Conservation (phyloP, 805 yeast species). For the Saccharomycopsis sp. region DNA sequence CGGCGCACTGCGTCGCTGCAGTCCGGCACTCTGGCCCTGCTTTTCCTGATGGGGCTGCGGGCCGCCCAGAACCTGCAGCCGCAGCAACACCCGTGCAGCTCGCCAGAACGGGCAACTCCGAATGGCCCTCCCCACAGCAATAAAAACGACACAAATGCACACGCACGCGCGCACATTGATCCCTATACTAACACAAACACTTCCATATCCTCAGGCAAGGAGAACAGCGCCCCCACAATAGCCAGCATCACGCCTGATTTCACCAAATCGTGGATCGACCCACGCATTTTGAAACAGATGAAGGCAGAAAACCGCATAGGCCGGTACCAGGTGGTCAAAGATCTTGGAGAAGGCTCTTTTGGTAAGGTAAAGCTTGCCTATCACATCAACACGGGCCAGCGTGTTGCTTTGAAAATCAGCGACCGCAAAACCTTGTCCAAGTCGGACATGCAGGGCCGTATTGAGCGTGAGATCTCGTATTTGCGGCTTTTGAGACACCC, state of each 20-base stretch:
- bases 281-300: conserved; percentile 17
- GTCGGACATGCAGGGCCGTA: conserved; percentile 94
- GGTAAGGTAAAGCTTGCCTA: conserved; percentile 92
- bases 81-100: neutral
- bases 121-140: neutral
- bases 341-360: conserved; percentile 93
- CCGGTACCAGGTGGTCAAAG: conserved; percentile 85
- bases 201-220: neutral
- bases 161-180: too few relatives aligned
- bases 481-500: conserved; percentile 86
- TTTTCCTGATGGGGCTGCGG: neutral
- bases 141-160: neutral
- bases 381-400: conserved; percentile 84
- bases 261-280: conserved; percentile 20
- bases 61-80: neutral
- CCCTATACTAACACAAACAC: neutral
- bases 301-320: conserved; percentile 51
- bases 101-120: neutral
- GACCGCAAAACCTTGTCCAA: conserved; percentile 88
- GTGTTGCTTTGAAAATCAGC: conserved; percentile 89
- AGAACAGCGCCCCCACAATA: neutral
- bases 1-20: neutral
- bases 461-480: conserved; percentile 90
- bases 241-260: conserved; percentile 4
- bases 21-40: neutral